Base-by-base conservation (phyloP, 495 filamentous ascomycete species). In the Aspergillus asperescens region DNA sequence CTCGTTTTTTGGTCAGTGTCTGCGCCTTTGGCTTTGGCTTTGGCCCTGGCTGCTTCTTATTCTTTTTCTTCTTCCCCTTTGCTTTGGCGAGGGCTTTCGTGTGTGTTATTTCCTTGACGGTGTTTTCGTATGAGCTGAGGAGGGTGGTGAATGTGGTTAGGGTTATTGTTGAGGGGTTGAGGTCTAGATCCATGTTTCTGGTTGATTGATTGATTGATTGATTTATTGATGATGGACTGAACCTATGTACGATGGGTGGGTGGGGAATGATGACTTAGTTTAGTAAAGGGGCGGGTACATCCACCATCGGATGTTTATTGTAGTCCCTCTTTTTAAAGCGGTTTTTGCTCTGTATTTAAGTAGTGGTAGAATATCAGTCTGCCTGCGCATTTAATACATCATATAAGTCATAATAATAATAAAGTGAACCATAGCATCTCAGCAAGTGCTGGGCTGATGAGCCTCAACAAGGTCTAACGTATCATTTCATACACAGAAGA, bases 141-240 rank as follows among this genome's bases (percentile, higher is more conserved):
- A 75, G 60, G 16, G 34, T 38, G 23, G 23, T 48, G 56, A 74
- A 75, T 35, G 64, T 69, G n/a, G 45, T 7, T 0, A 50, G 60
- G 9, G 63, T 64, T 42, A 75, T 75, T 6, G 53, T 44, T 23
- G 44, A 6, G 1, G 70, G 63, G 39, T 59, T 50, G 55, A 70
- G 69, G 28, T 52, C 39, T n/a, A n/a, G 22, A 5, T 10, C 4
- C 23, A 24, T 35, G 25, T 10, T 25, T 25, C 15, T 31, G 27
- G 32, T 16, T n/a, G n/a, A n/a, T n/a, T n/a, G n/a, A n/a, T n/a
- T n/a, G n/a, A n/a, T n/a, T n/a, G n/a, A n/a, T n/a, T n/a, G n/a
- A n/a, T n/a, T n/a, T n/a, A n/a, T n/a, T n/a, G n/a, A n/a, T n/a
- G n/a, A n/a, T n/a, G n/a, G n/a, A n/a, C n/a, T n/a, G n/a, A n/a